Evolutionary conservation across 192 early-diverging fungal genomes (phyloP), one percentile per base, ranked within the genome.

Genomic region (Backusella tarrabulga): DNA sequence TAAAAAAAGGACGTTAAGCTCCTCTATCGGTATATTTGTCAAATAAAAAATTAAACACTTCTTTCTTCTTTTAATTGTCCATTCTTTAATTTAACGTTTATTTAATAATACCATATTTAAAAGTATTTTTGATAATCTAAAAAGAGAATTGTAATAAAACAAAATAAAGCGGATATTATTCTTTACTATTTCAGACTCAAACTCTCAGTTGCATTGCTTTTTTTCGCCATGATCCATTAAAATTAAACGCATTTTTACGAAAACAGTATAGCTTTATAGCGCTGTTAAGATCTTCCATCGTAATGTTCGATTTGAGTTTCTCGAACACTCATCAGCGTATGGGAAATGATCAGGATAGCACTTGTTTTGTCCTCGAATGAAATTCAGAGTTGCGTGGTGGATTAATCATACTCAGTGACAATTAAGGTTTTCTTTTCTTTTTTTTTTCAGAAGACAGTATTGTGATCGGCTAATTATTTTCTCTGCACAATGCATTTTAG

Each of bases 121-220:
- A 63, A 63, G 56, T 63, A 29, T 63, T 63, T 23, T 63, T 29
- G 23, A 29, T 29, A 3, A 26, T 29, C 56, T 29, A 63, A 63
- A 26, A 29, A 26, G 23, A 54, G 42, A 54, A 23, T 54, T 54
- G 52, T 19, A 54, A 54, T 54, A 54, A 63, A 63, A 60, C 23
- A 29, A 63, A 63, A 63, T 63, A 63, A 63, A 63, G 56, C 56
- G 56, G 56, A 63, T 63, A 63, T 63, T 63, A 63, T 63, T 63
- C 56, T 29, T 63, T 29, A 29, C 21, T 29, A 63, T 12, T 63
- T 63, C 56, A 63, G 23, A 63, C 56, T 63, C 56, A 63, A 63
- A 21, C 56, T 29, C 56, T 63, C 26, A 29, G 56, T 63, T 63
- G 56, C 56, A 63, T 63, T 63, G 56, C 12, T 63, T 29, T 63